phyloP scores from a whole-genome alignment of 176 grass and related monocot species.

The Avena sativa region DNA sequence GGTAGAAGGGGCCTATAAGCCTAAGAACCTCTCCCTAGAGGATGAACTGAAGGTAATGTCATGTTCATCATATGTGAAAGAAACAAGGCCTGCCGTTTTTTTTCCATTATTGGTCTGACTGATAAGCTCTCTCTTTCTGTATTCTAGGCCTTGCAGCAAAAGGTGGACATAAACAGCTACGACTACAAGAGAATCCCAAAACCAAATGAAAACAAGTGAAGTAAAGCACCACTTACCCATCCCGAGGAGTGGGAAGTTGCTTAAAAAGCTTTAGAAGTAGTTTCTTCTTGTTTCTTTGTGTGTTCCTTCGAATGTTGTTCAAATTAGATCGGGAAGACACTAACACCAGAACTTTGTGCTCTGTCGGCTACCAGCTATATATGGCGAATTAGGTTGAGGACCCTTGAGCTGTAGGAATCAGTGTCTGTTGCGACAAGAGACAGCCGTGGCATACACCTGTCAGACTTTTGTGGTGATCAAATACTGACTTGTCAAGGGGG shows the following conservation, averaged over 20 bases:
- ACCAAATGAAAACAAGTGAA: constrained; percentile 66
- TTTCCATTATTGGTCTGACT: not conserved
- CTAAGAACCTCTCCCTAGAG: constrained; percentile 82
- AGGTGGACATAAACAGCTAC: constrained; percentile 89
- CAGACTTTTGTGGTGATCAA: not conserved
- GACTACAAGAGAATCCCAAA: constrained; percentile 80
- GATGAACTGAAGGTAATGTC: constrained; percentile 79
- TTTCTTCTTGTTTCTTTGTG: not conserved
- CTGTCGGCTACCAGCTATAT: not conserved
- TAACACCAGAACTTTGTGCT: constrained; percentile 3
- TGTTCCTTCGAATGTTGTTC: not conserved
- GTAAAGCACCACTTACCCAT: not conserved
- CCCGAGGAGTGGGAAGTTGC: not conserved
- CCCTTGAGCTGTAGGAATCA: constrained; percentile 18
- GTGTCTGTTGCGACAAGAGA: constrained; percentile 1
- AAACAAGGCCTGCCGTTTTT: constrained; percentile 10
- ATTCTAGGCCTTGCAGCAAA: constrained; percentile 80
- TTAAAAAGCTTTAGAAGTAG: not conserved
- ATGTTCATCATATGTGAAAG: constrained; percentile 21
- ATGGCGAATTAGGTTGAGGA: not conserved
- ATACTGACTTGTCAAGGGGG: not conserved
- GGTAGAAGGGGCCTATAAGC: constrained; percentile 73
- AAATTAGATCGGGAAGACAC: not conserved
- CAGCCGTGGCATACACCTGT: not conserved
- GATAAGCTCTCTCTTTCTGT: not conserved